Evolutionary conservation across 331 rosid species (phyloP).

Genomic region (Quercus phellos): DNA sequence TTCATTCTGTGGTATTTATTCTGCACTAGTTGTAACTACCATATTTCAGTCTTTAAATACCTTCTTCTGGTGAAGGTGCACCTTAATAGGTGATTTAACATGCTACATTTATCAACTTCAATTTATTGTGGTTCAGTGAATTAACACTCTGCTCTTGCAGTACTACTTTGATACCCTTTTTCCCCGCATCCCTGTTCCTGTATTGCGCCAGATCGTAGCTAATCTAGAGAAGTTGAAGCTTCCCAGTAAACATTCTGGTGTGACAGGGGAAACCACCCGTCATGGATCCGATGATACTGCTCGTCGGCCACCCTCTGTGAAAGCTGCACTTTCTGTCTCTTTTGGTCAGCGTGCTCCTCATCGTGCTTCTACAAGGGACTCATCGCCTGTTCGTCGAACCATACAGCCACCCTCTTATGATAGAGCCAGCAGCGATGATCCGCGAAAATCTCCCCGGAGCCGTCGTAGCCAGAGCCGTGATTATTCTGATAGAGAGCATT

Average conservation of each 20-base stretch:
- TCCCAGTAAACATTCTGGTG: conserved; percentile 64
- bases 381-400: conserved; percentile 87
- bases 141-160: conserved; percentile 52
- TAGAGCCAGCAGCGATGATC: conserved; percentile 52
- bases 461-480: conserved; percentile 73
- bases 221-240: conserved; percentile 84
- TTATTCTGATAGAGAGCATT: conserved; percentile 58
- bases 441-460: conserved; percentile 44
- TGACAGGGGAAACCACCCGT: conserved; percentile 85
- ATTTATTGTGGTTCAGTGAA: neutral
- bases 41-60: neutral
- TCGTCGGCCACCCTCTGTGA: conserved; percentile 95
- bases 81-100: neutral
- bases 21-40: neutral
- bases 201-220: conserved; percentile 72
- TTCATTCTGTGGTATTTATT: too few species aligned
- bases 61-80: neutral
- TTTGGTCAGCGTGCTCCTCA: conserved; percentile 99
- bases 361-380: conserved; percentile 94
- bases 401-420: conserved; percentile 45
- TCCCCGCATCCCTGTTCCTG: conserved; percentile 97
- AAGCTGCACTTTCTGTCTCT: conserved; percentile 96
- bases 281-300: conserved; percentile 94
- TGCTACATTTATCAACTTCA: neutral
- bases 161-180: conserved; percentile 95